Percentiles rank a stretch among this genome's conserved stretches.
phyloP scores from a whole-genome alignment of 108 stramenopile genomes.

The Skeletonema marinoi region DNA sequence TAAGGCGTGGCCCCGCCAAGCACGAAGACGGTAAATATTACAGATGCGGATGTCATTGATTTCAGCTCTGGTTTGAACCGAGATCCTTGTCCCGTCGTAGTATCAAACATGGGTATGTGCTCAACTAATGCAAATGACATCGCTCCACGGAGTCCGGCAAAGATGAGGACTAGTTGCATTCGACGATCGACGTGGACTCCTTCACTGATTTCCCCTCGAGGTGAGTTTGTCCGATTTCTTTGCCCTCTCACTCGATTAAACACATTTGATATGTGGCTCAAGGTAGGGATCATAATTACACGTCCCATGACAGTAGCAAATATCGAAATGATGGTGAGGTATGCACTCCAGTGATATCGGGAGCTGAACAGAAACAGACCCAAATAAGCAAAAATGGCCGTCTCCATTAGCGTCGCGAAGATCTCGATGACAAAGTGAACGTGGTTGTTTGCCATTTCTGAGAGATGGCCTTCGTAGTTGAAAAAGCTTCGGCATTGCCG shows the following conservation, averaged over 20 bases:
- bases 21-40: conserved; percentile 86
- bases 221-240: conserved; percentile 19
- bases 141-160: conserved; percentile 88
- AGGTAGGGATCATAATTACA: conserved; percentile 79
- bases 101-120: conserved; percentile 83
- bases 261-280: conserved; percentile 71
- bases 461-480: conserved; percentile 67
- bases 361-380: conserved; percentile 87
- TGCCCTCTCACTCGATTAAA: conserved; percentile 58
- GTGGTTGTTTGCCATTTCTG: conserved; percentile 56
- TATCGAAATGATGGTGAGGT: conserved; percentile 70
- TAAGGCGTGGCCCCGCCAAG: conserved; percentile 83
- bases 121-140: conserved; percentile 92
- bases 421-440: conserved; percentile 87
- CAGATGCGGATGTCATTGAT: conserved; percentile 89
- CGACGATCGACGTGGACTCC: conserved; percentile 70
- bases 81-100: conserved; percentile 76
- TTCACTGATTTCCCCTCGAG: conserved; percentile 11
- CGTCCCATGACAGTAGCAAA: conserved; percentile 72
- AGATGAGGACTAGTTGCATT: conserved; percentile 87
- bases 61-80: conserved; percentile 86
- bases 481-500: conserved; percentile 34
- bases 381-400: conserved; percentile 90
- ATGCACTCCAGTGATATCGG: conserved; percentile 79
- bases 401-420: conserved; percentile 87